Base-by-base conservation (phyloP, 306 rosid genomes). In the Gleditsia sinensis region DNA sequence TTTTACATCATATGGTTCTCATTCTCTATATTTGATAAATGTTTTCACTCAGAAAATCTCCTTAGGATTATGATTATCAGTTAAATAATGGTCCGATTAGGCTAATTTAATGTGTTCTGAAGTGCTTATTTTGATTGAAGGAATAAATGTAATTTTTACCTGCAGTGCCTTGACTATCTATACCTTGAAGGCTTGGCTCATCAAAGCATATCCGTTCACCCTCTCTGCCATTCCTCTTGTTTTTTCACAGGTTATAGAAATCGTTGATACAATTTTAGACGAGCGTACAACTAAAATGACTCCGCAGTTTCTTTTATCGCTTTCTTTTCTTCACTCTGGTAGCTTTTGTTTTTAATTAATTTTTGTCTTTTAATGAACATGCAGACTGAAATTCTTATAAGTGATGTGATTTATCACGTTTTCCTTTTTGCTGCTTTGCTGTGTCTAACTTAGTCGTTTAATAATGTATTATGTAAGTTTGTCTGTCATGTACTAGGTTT, bases 111-210 rank as follows among this genome's bases (percentile, higher is more conserved):
- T 21, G 4, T 42, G 37, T 59, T 12, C 40, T 39, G 67, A 59
- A 49, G 32, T 62, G 45, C 58, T 34, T 63, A 6, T 19, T 57
- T 65, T 7, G 7, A 49, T 49, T 27, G 60, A 61, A 10, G 21
- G 66, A 71, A 23, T 17, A 25, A 40, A n/a, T 54, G 25, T 34
- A 70, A 33, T 43, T 12, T 51, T 71, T 58, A 49, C 33, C 80
- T 60, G 59, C 28, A 20, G 9, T 54, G 66, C 53, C 9, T 51
- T n/a, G 13, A 13, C n/a, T n/a, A n/a, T n/a, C n/a, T n/a, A n/a
- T n/a, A n/a, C n/a, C n/a, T n/a, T 30, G 64, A 28, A 58, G 64
- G 40, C 64, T 58, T 30, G 64, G 64, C 42, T 30, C 14, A 30
- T 28, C 23, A 58, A 58, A 7, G 23, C 40, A 16, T 51, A 40